Evolutionary conservation across 352 stramenopile genomes (phyloP), one percentile per base, ranked within the genome.

Genomic region (Globisporangium nunn): DNA sequence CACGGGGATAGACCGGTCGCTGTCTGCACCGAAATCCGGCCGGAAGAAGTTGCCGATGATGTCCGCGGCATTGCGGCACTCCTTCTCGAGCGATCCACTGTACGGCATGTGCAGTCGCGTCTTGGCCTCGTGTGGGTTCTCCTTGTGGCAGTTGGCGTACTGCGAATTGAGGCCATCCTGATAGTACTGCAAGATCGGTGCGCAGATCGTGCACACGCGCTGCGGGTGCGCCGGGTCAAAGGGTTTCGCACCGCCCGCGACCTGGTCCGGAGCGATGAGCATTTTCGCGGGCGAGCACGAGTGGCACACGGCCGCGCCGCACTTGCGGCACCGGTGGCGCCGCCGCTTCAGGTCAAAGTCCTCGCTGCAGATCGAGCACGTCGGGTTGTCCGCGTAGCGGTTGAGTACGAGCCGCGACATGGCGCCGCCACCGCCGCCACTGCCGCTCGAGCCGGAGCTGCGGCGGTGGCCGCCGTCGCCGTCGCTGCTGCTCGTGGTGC

Each of bases 21-120:
- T 87, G 43, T 88, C 76, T 1, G 78, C 81, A 4, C 76, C 81
- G 50, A 79, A 81, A 41, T 84, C 67, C 1, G 72, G 63, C 3
- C 80, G 70, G 67, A 93, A 93, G 47, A 93, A 93, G 59, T 91
- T 89, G 56, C 81, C 77, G 15, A 93, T 67, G 54, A 93, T 93
- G 41, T 90, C 79, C 0, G 75, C 74, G 17, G 81, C 81, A 8
- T 82, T 89, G 14, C 77, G 73, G 50, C 83, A 93, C 33, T 87
- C 83, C 33, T 85, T 78, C 58, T 91, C 83, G 23, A 93, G 61
- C 12, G 83, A 88, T 33, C 81, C 72, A 48, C 69, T 87, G 68
- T 82, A 86, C 0, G 83, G 83, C 41, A 93, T 31, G 57, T 93
- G 81, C 50, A 93, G 61, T 18, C 84, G 70, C 29, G 75, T 71